These are phyloP conservation scores for Agaricus blazei DNA, from an alignment of 768 basidiomycete genomes.

Conservation along the genomic window DNA sequence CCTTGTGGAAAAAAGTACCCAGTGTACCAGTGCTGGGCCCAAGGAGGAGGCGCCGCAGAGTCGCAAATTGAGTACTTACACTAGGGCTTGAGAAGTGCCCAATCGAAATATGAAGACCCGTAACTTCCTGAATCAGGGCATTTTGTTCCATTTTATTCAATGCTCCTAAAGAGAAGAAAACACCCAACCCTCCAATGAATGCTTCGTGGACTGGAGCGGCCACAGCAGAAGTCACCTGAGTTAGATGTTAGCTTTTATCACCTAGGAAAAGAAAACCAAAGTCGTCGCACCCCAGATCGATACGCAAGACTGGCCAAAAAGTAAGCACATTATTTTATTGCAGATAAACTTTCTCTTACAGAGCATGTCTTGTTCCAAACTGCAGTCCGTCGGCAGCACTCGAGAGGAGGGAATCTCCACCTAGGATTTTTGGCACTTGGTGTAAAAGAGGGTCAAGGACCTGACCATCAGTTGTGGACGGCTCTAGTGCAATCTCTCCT, in stretches of 20 bases:
- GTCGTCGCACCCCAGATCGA: conserved; percentile 50
- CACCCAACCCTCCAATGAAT: conserved; percentile 61
- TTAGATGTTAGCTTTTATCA: neutral
- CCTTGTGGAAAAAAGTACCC: conserved; percentile 41
- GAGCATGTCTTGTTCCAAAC: conserved; percentile 62
- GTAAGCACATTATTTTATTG: neutral
- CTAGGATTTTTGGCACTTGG: conserved; percentile 42
- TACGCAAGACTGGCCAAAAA: conserved; percentile 50
- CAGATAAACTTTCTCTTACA: conserved; percentile 40
- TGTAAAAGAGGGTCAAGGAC: conserved; percentile 50
- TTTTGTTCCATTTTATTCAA: conserved; percentile 53
- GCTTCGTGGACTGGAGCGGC: conserved; percentile 50
- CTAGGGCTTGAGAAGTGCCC: conserved; percentile 45
- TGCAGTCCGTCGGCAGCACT: conserved; percentile 72
- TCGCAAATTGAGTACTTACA: conserved; percentile 78
- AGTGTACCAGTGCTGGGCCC: conserved; percentile 30
- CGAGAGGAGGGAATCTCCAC: conserved; percentile 46
- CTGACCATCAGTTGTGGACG: conserved; percentile 64
- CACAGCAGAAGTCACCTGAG: conserved; percentile 53
- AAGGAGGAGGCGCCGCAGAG: conserved; percentile 61
- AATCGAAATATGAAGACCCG: conserved; percentile 64
- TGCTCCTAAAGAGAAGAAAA: conserved; percentile 58
- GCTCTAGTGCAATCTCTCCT: conserved; percentile 62
- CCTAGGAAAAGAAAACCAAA: neutral
- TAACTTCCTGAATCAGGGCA: conserved; percentile 58